Evolutionary conservation across 2,329 filamentous ascomycete species (phyloP).

Genomic region (Fusarium anthophilum): DNA sequence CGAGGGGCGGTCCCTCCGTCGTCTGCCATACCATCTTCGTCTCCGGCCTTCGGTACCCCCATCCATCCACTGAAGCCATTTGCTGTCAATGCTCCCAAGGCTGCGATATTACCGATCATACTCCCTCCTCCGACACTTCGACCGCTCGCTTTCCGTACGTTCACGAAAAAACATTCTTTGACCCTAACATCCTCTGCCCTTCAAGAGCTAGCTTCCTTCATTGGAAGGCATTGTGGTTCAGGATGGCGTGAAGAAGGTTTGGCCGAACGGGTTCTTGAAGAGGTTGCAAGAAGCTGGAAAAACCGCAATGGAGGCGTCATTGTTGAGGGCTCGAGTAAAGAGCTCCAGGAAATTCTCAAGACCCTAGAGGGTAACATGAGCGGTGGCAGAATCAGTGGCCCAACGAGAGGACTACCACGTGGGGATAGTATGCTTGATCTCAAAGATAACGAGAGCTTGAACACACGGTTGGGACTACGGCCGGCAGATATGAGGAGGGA

Average conservation of each 20-base stretch:
- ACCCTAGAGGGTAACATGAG: conserved; percentile 88
- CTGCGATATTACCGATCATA: conserved; percentile 84
- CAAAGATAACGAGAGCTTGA: conserved; percentile 61
- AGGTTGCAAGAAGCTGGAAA: conserved; percentile 93
- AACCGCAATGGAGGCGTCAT: conserved; percentile 88
- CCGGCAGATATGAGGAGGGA: conserved; percentile 59
- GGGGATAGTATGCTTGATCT: conserved; percentile 71
- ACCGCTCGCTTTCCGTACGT: conserved; percentile 91
- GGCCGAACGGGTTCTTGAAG: conserved; percentile 91
- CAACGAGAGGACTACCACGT: conserved; percentile 60
- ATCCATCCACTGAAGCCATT: conserved; percentile 79
- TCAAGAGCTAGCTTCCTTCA: conserved; percentile 84
- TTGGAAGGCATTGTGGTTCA: conserved; percentile 92
- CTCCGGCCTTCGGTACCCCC: conserved; percentile 89
- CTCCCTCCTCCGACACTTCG: conserved; percentile 87
- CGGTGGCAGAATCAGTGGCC: conserved; percentile 75
- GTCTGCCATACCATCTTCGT: conserved; percentile 83
- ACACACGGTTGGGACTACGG: conserved; percentile 65
- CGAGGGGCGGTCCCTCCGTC: conserved; percentile 49
- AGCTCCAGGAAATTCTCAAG: conserved; percentile 84
- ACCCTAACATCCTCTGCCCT: conserved; percentile 90
- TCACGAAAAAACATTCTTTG: conserved; percentile 97
- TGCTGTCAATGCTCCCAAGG: conserved; percentile 61
- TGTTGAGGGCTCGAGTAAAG: conserved; percentile 80
- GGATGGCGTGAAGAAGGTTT: conserved; percentile 96